Base-by-base conservation (phyloP, 1,139 yeast genomes). In the Yamadazyma sp. region DNA sequence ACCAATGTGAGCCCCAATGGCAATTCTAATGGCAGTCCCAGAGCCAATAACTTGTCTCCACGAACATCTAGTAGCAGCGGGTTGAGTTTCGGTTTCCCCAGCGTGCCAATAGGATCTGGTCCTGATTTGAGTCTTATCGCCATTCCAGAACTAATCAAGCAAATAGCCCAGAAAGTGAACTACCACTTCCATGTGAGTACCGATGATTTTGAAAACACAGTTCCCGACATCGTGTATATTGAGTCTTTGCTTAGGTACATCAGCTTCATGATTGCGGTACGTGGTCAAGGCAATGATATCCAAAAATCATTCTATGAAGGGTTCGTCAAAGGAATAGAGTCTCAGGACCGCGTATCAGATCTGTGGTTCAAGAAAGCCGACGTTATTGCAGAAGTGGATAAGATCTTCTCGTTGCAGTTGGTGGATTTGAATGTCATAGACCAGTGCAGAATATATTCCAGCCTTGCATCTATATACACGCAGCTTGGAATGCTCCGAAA, bases 201-300 rank as follows among this genome's bases (percentile, higher is more conserved):
- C 10, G 58, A 67, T 24, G 81, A 78, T 40, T 69, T 74, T 12
- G 89, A 82, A 43, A 95, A 90, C 48, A 78, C 78, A 49, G 90
- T 85, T 0, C 97, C 97, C 0, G 92, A 84, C 45, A 61, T 85
- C 3, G 90, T 89, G 0, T 86, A 81, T 48, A 80, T 86, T 31
- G 96, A 88, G 47, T 72, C 84, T 3, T 67, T 85, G 4, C 52
- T 89, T 29, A 70, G 96, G 39, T 75, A 75, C 35, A 64, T 84
- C 22, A 80, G 78, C 42, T 71, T 86, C 39, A 73, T 86, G 73
- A 71, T 83, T 1, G 59, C 71, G 9, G 62, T 82, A 6, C 72
- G 73, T 43, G 56, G 73, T 11, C 50, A 56, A 5, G 80, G 81
- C 4, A 70, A 75, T 10, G 80, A 75, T 4, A 61, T 81, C 48